Base-by-base conservation (phyloP, 2,329 filamentous ascomycete genomes). In the Plectosphaerella cucumerina region DNA sequence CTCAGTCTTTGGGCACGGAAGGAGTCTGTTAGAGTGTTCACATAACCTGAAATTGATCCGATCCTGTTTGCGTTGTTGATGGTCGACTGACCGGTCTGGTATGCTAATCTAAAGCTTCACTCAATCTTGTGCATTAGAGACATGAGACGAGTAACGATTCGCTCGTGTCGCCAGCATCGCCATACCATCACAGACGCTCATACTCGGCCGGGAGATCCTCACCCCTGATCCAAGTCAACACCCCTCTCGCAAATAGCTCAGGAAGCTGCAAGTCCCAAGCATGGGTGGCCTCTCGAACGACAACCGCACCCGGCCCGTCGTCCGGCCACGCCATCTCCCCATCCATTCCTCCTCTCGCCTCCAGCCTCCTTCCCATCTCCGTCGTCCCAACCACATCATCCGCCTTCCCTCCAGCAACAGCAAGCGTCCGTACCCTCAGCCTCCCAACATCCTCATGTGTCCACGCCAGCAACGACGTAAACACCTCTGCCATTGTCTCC, bases 211-310 rank as follows among this genome's bases (percentile, higher is more conserved):
- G 67, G 47, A 71, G 47, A 21, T 50, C 47, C 21, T 48, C 47
- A 18, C 55, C 56, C 34, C 63, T 58, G 10, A 69, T 52, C 70
- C 71, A 74, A 4, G 67, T 66, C 52, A 57, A 60, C 11, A 73
- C 58, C 2, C 60, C 66, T 34, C 59, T 56, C 1, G 68, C 66
- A 55, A 73, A 74, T 6, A 73, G 45, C 41, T 64, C 54, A 1
- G 71, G 72, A 31, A 67, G 58, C 50, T 73, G 70, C 52, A 73
- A 50, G 50, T 72, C 66, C 71, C 71, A 73, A 35, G 63, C 62
- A 57, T 73, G 70, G 23, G 68, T 60, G 15, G 70, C 72, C 18
- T 63, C 61, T 23, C 50, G 60, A 6, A 73, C 61, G 10, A 71
- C 54, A 15, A 62, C 67, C 15, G 60, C 64, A 26, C 60, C 50